phyloP scores from a whole-genome alignment of 2,329 filamentous ascomycete genomes.

The Xylaria sp. region DNA sequence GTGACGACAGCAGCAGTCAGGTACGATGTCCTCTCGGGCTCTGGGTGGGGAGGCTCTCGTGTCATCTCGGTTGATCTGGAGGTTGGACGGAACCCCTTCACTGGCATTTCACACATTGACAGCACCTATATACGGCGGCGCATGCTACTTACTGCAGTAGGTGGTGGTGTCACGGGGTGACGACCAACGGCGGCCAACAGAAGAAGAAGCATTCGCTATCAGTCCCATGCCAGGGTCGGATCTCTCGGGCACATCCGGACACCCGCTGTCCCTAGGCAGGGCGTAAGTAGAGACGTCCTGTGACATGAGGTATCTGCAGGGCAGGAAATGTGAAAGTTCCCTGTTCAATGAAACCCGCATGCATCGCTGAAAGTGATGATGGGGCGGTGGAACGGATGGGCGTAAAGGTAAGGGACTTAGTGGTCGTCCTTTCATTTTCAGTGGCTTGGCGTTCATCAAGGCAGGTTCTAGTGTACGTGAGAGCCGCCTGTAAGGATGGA shows the following conservation, averaged over 20 bases:
- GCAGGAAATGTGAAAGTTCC: constrained; percentile 12
- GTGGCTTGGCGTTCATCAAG: constrained; percentile 22
- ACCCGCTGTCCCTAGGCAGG: constrained; percentile 15
- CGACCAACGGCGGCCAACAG: background rate
- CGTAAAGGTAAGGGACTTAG: constrained; percentile 5
- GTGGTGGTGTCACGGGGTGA: background rate
- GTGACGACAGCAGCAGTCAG: background rate
- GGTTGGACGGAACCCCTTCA: background rate
- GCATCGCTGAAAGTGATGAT: constrained; percentile 23
- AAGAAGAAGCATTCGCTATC: constrained; percentile 13
- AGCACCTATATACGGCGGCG: background rate
- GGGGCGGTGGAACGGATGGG: constrained; percentile 22
- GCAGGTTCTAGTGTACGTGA: constrained; percentile 19
- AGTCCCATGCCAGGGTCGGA: constrained; percentile 10
- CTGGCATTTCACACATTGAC: constrained; percentile 1
- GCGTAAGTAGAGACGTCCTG: constrained; percentile 29
- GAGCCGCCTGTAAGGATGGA: constrained; percentile 18
- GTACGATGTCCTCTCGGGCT: background rate
- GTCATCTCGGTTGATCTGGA: constrained; percentile 7
- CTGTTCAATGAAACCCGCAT: constrained; percentile 18
- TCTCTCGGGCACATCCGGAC: constrained; percentile 22
- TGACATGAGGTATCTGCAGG: constrained; percentile 35
- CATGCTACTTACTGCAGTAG: background rate
- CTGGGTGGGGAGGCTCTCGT: background rate
- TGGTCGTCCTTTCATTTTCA: constrained; percentile 20